Conservation (phyloP, 1,139 yeast species). For the Geotrichum reessii region DNA sequence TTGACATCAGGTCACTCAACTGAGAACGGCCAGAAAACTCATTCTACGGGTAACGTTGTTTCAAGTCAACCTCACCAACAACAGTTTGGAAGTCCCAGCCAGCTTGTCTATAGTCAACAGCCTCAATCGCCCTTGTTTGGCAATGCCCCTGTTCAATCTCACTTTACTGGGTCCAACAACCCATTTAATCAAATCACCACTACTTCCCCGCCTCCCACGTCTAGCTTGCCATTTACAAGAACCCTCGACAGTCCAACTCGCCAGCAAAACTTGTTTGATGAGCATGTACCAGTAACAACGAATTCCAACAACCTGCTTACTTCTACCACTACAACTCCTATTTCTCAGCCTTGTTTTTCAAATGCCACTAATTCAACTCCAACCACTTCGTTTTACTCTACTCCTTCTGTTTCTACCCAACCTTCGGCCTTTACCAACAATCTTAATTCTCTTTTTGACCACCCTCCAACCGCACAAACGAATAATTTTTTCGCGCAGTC, state of each 20-base stretch:
- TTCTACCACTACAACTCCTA: neutral
- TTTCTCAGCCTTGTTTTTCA: neutral
- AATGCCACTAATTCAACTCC: neutral
- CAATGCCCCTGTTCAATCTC: neutral
- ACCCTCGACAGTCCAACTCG: neutral
- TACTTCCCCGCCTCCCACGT: neutral
- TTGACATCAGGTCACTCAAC: slow-evolving; percentile 12
- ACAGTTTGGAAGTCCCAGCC: slow-evolving; percentile 23
- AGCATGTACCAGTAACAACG: neutral
- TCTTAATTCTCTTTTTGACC: neutral
- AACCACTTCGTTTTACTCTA: neutral
- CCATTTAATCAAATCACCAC: neutral
- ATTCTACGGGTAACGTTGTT: slow-evolving; percentile 32
- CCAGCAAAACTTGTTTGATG: neutral
- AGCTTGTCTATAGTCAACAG: slow-evolving; percentile 32
- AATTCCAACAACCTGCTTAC: neutral
- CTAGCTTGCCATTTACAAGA: neutral
- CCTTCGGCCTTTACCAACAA: neutral
- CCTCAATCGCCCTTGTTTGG: slow-evolving; percentile 21
- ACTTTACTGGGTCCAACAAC: neutral
- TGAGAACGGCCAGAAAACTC: slow-evolving; percentile 33
- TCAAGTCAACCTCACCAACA: slow-evolving; percentile 34
- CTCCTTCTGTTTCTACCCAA: neutral
- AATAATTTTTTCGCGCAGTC: neutral
- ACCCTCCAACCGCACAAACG: neutral